Evolutionary conservation across 2,329 filamentous ascomycete genomes (phyloP), one percentile per base, ranked within the genome.

Genomic region (Corynespora cassiicola): DNA sequence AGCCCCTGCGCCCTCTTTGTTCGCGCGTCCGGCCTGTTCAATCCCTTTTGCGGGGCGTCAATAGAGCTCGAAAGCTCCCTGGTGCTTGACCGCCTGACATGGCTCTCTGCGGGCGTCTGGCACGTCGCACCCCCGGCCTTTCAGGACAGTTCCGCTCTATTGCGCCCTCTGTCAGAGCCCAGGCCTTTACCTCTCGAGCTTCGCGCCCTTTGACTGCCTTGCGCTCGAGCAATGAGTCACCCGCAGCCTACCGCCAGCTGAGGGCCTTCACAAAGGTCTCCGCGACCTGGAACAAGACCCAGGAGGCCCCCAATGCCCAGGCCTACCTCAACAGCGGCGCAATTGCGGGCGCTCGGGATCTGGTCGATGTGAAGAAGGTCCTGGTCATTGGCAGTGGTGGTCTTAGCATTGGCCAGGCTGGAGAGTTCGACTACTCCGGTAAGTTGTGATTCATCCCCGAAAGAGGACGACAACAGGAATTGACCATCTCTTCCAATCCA

Each of bases 401-500:
- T 72, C 80, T 97, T 57, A 90, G 89, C 69, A 97, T 97, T 81
- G 92, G 92, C 50, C 92, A 97, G 75, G 92, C 92, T 52, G 92
- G 92, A 75, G 92, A 97, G 76, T 97, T 97, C 63, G 92, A 97
- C 75, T 97, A 97, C 73, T 97, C 94, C 71, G 92, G 90, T 95
- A 78, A 45, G 10, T 21, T 15, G 21, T 26, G 11, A 22, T 20
- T 22, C 6, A 27, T 33, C 7, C 20, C 27, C 16, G 7, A 8
- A 27, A 39, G n/a, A 3, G 17, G 8, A 22, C 17, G 29, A 10
- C 10, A n/a, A n/a, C 26, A 23, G 16, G 12, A 21, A 22, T 16
- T 22, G 8, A 7, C 11, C 6, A 26, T 17, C 29, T 19, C 27
- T 22, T 7, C 10, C 6, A 12, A 11, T 15, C 5, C 63, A 96